A percentile compares a stretch with the other conserved stretches of the same genome.
Evolutionary conservation across 2,329 filamentous ascomycete genomes (phyloP).

Genomic region (Ophiocordyceps camponoti-leonardi): DNA sequence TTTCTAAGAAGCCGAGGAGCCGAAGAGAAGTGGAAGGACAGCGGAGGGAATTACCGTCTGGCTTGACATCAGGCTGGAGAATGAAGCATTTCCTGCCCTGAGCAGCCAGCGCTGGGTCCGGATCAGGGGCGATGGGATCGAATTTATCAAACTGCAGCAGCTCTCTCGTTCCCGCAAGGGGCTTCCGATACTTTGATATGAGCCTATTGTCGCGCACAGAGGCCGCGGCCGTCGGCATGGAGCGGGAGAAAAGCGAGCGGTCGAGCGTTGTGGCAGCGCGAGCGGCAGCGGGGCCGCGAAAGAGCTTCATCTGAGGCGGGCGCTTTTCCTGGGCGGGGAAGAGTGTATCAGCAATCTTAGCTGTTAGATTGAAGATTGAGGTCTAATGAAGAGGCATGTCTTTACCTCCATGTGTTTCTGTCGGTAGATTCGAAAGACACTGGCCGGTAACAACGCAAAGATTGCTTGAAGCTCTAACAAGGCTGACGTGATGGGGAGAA

Average conservation of each 20-base stretch:
- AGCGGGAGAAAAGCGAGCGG: conserved; percentile 65
- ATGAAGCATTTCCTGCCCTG: conserved; percentile 45
- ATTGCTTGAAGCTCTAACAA: too few relatives aligned
- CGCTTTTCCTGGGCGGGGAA: not conserved
- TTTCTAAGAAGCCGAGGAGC: not conserved
- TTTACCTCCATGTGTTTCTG: conserved; percentile 12
- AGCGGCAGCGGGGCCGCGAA: conserved; percentile 60
- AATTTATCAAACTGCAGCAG: conserved; percentile 47
- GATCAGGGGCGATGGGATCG: conserved; percentile 44
- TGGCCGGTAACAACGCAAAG: not conserved
- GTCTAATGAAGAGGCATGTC: too few relatives aligned
- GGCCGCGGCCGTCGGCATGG: conserved; percentile 60
- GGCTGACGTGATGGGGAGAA: conserved; percentile 8
- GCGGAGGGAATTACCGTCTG: conserved; percentile 21
- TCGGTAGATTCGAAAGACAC: not conserved
- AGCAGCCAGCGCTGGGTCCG: conserved; percentile 32
- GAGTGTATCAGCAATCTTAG: too few relatives aligned
- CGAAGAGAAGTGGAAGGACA: too few relatives aligned
- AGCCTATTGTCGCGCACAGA: conserved; percentile 58
- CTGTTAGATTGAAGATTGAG: too few relatives aligned
- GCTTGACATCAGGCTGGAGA: conserved; percentile 36
- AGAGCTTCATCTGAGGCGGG: conserved; percentile 29
- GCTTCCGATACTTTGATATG: conserved; percentile 53
- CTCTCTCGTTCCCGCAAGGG: conserved; percentile 48
- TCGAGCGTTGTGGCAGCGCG: conserved; percentile 69